These are phyloP conservation scores for Mycena belliarum DNA, from an alignment of 768 basidiomycete species.

Conservation along the genomic window DNA sequence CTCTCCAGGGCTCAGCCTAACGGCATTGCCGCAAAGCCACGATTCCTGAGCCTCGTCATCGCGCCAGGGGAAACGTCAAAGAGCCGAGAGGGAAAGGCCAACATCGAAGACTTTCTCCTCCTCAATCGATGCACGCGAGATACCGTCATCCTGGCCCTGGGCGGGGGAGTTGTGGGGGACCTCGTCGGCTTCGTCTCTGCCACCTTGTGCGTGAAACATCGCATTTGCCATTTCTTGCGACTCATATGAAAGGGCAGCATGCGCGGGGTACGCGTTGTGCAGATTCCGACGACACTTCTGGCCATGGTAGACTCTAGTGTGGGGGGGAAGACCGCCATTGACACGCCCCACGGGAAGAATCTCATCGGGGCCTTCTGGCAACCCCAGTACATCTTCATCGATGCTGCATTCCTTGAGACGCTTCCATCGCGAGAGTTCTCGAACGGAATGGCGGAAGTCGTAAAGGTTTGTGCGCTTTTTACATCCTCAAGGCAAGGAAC, in stretches of 20 bases:
- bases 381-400: slow-evolving; percentile 96
- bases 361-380: slow-evolving; percentile 99
- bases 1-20: slow-evolving; percentile 29
- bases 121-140: slow-evolving; percentile 88
- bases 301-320: slow-evolving; percentile 99
- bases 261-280: slow-evolving; percentile 94
- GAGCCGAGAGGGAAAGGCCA: slow-evolving; percentile 86
- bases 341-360: slow-evolving; percentile 98
- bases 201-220: slow-evolving; percentile 73
- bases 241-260: slow-evolving; percentile 57
- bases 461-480: slow-evolving; percentile 65
- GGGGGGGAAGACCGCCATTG: slow-evolving; percentile 99
- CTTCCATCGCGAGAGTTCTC: slow-evolving; percentile 91
- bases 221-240: neutral
- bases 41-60: slow-evolving; percentile 79
- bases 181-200: slow-evolving; percentile 95
- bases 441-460: slow-evolving; percentile 99
- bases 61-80: slow-evolving; percentile 94
- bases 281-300: slow-evolving; percentile 94
- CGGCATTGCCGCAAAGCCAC: slow-evolving; percentile 38
- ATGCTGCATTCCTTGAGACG: slow-evolving; percentile 92
- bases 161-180: slow-evolving; percentile 97
- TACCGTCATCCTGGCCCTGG: slow-evolving; percentile 89
- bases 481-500: neutral
- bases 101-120: slow-evolving; percentile 91